Conservation (phyloP, 192 early-diverging fungal species). For the Dissophora ornata region DNA sequence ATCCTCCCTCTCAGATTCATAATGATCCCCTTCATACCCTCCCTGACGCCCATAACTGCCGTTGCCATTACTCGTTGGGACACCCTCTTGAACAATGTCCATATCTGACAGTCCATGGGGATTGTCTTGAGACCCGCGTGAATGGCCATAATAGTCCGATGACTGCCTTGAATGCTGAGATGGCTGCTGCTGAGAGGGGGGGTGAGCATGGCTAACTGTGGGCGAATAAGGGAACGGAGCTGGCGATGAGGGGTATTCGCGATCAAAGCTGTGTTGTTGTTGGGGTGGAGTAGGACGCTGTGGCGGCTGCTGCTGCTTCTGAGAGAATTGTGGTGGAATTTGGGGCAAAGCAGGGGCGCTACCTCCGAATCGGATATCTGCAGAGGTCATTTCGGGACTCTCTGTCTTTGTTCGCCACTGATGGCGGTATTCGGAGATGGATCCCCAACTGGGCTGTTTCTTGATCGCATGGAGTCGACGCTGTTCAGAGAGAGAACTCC, state of each 20-base stretch:
- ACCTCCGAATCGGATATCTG: slow-evolving; percentile 15
- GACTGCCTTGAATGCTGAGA: background rate
- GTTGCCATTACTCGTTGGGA: background rate
- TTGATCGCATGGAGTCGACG: slow-evolving; percentile 22
- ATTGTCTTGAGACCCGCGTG: background rate
- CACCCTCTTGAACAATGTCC: slow-evolving; percentile 27
- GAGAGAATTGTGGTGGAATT: slow-evolving; percentile 25
- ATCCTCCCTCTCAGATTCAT: too few species aligned
- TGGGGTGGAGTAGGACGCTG: background rate
- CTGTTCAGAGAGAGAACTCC: slow-evolving; percentile 36
- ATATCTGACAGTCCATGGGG: slow-evolving; percentile 20
- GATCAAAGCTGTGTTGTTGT: slow-evolving; percentile 19
- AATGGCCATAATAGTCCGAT: slow-evolving; percentile 17
- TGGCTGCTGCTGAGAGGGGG: background rate
- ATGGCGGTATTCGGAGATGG: slow-evolving; percentile 38
- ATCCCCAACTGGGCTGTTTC: slow-evolving; percentile 41
- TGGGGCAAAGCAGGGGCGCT: slow-evolving; percentile 10
- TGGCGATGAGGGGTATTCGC: slow-evolving; percentile 23
- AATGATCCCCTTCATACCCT: too few species aligned
- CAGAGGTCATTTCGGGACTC: slow-evolving; percentile 29
- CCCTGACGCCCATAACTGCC: too few species aligned
- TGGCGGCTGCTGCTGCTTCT: slow-evolving; percentile 3
- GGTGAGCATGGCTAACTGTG: background rate
- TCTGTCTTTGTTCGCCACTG: slow-evolving; percentile 14
- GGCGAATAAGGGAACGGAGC: slow-evolving; percentile 24